Percentiles rank a stretch among this genome's conserved stretches.
phyloP scores from a whole-genome alignment of 2,329 filamentous ascomycete genomes.

The Trichoderma afroharzianum region DNA sequence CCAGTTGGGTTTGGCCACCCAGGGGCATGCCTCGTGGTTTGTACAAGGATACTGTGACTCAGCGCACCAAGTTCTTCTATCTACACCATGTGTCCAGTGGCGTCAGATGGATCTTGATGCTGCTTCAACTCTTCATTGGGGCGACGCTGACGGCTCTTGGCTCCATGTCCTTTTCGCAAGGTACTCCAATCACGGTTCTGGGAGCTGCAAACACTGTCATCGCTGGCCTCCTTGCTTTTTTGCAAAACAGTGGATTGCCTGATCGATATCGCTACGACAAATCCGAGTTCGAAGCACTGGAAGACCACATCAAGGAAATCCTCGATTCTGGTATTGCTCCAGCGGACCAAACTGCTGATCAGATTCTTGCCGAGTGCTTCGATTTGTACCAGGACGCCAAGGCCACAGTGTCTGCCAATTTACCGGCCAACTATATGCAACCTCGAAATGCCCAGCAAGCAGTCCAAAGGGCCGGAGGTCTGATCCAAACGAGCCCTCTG shows the following conservation, averaged over 20 bases:
- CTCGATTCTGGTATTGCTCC: conserved; percentile 47
- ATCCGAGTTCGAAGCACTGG: conserved; percentile 47
- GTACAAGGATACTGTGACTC: conserved; percentile 45
- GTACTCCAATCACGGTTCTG: conserved; percentile 45
- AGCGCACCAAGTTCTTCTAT: conserved; percentile 44
- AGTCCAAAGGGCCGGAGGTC: background rate
- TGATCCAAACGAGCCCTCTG: background rate
- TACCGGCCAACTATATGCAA: conserved; percentile 40
- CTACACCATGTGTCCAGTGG: conserved; percentile 42
- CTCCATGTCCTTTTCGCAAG: conserved; percentile 35
- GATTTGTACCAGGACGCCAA: conserved; percentile 44
- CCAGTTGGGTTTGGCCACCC: conserved; percentile 43
- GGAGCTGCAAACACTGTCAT: conserved; percentile 49
- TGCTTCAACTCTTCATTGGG: conserved; percentile 47
- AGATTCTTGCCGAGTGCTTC: conserved; percentile 47
- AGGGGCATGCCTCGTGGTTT: conserved; percentile 46
- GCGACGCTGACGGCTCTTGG: conserved; percentile 50
- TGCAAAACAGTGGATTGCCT: conserved; percentile 53
- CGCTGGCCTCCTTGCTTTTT: conserved; percentile 47
- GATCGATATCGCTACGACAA: conserved; percentile 49
- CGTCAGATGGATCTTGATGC: conserved; percentile 44
- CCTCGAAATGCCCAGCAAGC: conserved; percentile 19
- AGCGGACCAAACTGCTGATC: conserved; percentile 40
- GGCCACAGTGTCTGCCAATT: conserved; percentile 45
- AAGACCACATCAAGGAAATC: conserved; percentile 48